Percentiles rank a stretch among this genome's conserved stretches.
These are phyloP conservation scores for Spergularia bocconei DNA, from an alignment of 148 eudicot genomes.

Conservation along the genomic window DNA sequence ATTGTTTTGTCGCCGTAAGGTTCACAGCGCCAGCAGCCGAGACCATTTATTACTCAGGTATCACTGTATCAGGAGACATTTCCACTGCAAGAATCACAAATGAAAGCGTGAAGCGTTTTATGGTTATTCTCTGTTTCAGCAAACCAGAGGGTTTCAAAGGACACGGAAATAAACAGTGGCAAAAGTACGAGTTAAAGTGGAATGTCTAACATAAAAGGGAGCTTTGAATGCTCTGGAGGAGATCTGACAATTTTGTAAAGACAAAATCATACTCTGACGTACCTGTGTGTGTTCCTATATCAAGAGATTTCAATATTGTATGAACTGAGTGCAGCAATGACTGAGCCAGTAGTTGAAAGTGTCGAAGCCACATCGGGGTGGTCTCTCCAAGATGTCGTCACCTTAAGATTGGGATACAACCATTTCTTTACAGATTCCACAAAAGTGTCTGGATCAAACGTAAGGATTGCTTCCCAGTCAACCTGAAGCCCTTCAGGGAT, in stretches of 20 bases:
- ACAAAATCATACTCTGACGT: background rate
- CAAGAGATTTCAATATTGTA: constrained; percentile 42
- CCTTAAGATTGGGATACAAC: constrained; percentile 76
- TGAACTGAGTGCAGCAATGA: constrained; percentile 88
- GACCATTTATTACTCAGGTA: background rate
- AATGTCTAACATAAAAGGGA: background rate
- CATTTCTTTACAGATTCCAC: constrained; percentile 75
- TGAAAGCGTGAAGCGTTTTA: background rate
- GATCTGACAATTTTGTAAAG: background rate
- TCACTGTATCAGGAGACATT: background rate
- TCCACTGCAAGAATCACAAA: constrained; percentile 21
- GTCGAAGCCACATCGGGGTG: constrained; percentile 85
- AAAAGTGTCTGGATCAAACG: constrained; percentile 57
- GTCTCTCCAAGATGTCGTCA: constrained; percentile 86
- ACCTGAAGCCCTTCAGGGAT: constrained; percentile 84
- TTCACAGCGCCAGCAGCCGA: constrained; percentile 11
- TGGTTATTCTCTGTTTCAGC: background rate
- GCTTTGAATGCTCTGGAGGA: background rate
- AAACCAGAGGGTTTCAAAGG: no score
- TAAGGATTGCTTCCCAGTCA: constrained; percentile 95
- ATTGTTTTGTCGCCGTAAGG: background rate
- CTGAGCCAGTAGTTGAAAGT: constrained; percentile 81
- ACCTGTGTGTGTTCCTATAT: constrained; percentile 11
- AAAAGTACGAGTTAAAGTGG: no score
- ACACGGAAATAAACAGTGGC: no score